These are phyloP conservation scores for Lycium ferocissimum DNA, from an alignment of 257 asterid genomes.

Conservation along the genomic window DNA sequence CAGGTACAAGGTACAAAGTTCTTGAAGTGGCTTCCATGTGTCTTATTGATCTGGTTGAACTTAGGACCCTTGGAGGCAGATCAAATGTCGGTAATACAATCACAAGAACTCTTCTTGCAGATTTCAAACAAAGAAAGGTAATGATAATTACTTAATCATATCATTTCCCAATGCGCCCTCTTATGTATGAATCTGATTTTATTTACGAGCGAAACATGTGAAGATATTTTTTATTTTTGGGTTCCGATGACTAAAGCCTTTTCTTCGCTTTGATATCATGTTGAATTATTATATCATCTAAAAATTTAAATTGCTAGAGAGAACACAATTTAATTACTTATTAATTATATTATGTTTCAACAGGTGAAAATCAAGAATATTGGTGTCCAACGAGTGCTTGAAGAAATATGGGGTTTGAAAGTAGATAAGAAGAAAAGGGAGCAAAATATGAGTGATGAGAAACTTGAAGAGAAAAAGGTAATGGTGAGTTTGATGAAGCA, in stretches of 20 bases:
- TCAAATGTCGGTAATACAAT: conserved; percentile 63
- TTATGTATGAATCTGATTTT: not conserved
- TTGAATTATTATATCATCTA: not conserved
- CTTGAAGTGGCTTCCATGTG: conserved; percentile 39
- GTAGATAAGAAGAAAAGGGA: conserved; percentile 48
- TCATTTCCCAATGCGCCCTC: not conserved
- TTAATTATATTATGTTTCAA: not conserved
- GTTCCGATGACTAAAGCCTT: not conserved
- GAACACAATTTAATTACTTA: not conserved
- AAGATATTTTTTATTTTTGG: not conserved
- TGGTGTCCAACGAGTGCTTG: conserved; percentile 40
- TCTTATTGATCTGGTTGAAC: conserved; percentile 71
- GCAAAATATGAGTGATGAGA: conserved; percentile 48
- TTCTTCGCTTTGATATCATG: not conserved
- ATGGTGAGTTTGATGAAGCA: conserved; percentile 51
- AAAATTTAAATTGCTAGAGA: not conserved
- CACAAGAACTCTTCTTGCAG: conserved; percentile 50
- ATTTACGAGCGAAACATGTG: not conserved
- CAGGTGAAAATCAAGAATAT: conserved; percentile 40
- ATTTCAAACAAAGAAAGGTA: conserved; percentile 40
- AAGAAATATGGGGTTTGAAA: conserved; percentile 53
- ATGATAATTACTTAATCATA: not conserved
- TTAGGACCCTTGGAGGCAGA: conserved; percentile 58
- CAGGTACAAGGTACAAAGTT: conserved; percentile 53
- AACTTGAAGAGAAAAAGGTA: conserved; percentile 49